Conservation (phyloP, 2,329 filamentous ascomycete genomes). For the Ophiosphaerella korrae region DNA sequence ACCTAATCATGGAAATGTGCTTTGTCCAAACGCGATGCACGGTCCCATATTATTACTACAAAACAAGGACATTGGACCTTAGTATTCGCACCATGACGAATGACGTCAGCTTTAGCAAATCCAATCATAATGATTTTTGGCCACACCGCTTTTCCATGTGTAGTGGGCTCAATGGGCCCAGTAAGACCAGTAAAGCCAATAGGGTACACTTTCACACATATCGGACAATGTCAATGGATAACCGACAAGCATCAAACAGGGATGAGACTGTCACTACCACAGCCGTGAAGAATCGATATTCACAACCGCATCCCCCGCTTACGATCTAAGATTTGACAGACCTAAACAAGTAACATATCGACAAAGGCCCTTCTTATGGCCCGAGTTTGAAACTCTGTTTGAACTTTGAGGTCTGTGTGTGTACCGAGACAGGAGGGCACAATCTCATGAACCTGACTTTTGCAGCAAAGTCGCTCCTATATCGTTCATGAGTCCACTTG, state of each 20-base stretch:
- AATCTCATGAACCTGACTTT: no score
- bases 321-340: conserved; percentile 11
- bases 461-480: background rate
- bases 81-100: no score
- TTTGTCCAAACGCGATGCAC: no score
- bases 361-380: conserved; percentile 13
- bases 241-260: conserved; percentile 4
- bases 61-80: background rate
- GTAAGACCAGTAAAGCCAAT: no score
- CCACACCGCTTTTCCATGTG: no score
- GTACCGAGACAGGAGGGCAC: no score
- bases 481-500: no score
- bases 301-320: conserved; percentile 14
- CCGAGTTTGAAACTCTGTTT: conserved; percentile 25
- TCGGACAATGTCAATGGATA: no score
- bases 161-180: background rate
- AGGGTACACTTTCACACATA: no score
- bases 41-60: background rate
- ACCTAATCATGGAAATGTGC: no score
- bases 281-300: conserved; percentile 2
- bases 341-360: conserved; percentile 14
- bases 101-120: no score
- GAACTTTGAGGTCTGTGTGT: conserved; percentile 12
- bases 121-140: no score
- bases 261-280: conserved; percentile 20